Percentiles rank a stretch among this genome's conserved stretches.
Evolutionary conservation across 176 grass and related monocot species (phyloP).

Genomic region (Typha latifolia): DNA sequence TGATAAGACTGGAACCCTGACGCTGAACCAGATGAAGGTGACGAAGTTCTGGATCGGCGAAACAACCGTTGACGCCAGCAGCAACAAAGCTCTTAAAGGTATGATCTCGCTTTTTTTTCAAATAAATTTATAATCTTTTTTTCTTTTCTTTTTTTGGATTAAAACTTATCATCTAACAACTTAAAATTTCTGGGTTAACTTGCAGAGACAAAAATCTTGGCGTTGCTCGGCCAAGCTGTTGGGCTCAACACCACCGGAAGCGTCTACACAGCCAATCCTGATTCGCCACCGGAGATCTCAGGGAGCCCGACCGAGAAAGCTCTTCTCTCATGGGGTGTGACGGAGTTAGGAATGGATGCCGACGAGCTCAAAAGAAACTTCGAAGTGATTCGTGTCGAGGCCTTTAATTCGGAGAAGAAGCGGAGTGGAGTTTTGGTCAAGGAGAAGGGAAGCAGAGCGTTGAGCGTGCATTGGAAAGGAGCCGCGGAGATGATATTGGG

Average conservation of each 20-base stretch:
- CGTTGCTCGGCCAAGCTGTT: conserved; percentile 31
- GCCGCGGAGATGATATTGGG: conserved; percentile 74
- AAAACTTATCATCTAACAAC: no score
- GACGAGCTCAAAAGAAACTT: conserved; percentile 24
- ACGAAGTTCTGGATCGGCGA: conserved; percentile 64
- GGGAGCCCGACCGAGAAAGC: conserved; percentile 96
- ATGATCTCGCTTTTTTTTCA: no score
- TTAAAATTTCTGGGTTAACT: no score
- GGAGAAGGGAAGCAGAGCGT: conserved; percentile 16
- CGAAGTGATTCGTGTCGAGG: conserved; percentile 62
- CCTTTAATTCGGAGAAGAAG: conserved; percentile 96
- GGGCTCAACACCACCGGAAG: conserved; percentile 75
- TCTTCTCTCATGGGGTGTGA: conserved; percentile 65
- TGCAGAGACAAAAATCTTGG: no score
- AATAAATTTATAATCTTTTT: no score
- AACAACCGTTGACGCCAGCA: neutral
- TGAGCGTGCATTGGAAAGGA: conserved; percentile 73
- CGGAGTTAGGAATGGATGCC: conserved; percentile 41
- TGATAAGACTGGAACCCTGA: conserved; percentile 85
- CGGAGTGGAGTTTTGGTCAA: conserved; percentile 52
- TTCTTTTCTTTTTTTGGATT: no score
- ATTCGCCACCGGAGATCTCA: conserved; percentile 40
- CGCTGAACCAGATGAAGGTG: conserved; percentile 75
- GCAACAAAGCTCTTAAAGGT: no score
- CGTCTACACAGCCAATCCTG: conserved; percentile 35